A percentile compares a stretch with the other conserved stretches of the same genome.
Evolutionary conservation across 2,329 filamentous ascomycete genomes (phyloP).

Genomic region (Curvularia verruculosa): DNA sequence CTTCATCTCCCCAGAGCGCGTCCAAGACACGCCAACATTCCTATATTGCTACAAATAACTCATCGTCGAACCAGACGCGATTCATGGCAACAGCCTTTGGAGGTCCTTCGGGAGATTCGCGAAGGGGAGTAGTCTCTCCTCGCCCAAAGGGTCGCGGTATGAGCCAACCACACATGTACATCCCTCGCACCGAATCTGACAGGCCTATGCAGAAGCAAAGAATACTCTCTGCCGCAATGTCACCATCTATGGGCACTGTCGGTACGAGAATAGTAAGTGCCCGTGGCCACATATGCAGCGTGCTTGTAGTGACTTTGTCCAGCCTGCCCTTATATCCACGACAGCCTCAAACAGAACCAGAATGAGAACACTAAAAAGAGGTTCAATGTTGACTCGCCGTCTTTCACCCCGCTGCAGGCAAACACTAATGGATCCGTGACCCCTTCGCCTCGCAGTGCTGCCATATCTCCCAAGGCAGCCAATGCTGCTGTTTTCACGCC

Average conservation of each 20-base stretch:
- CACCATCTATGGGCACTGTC: constrained; percentile 89
- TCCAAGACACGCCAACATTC: constrained; percentile 26
- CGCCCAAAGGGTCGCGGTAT: constrained; percentile 53
- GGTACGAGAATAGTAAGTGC: constrained; percentile 77
- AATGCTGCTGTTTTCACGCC: constrained; percentile 87
- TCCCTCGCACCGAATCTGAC: constrained; percentile 28
- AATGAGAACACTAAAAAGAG: constrained; percentile 69
- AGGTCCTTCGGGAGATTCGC: constrained; percentile 48
- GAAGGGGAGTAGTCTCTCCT: constrained; percentile 51
- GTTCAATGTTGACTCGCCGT: constrained; percentile 93
- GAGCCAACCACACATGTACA: constrained; percentile 19
- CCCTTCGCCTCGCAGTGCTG: constrained; percentile 67
- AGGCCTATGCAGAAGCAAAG: constrained; percentile 64
- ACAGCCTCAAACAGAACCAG: constrained; percentile 68
- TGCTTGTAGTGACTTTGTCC: constrained; percentile 26
- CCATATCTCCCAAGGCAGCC: constrained; percentile 88
- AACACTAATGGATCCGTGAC: constrained; percentile 55
- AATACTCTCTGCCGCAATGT: constrained; percentile 93
- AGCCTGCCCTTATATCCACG: constrained; percentile 84
- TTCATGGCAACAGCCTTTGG: constrained; percentile 49
- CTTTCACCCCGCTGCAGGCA: constrained; percentile 77
- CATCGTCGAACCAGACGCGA: constrained; percentile 28
- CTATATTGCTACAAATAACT: constrained; percentile 23
- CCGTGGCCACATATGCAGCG: constrained; percentile 10
- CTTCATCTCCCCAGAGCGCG: constrained; percentile 27